Conservation (phyloP, 352 stramenopile species). For the Aphanomyces cochlioides region DNA sequence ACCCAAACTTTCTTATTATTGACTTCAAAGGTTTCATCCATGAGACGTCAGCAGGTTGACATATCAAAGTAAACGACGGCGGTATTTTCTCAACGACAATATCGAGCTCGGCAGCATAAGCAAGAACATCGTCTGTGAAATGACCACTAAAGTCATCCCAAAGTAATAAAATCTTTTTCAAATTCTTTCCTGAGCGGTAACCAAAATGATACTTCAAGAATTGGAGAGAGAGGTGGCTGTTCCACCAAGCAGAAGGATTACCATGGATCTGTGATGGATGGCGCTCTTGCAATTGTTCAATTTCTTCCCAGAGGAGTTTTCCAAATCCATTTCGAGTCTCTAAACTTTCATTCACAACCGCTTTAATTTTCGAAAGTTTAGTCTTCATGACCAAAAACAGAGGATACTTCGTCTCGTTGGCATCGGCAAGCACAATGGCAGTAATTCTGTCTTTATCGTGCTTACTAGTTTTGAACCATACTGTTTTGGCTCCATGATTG, state of each 20-base stretch:
- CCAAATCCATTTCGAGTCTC: constrained; percentile 32
- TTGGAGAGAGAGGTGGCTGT: constrained; percentile 33
- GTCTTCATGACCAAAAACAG: constrained; percentile 38
- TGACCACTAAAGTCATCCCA: constrained; percentile 26
- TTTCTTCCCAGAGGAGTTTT: constrained; percentile 23
- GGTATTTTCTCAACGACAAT: no score
- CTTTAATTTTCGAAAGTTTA: not conserved
- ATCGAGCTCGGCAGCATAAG: no score
- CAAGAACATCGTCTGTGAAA: no score
- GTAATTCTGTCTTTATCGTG: constrained; percentile 36
- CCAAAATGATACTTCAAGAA: constrained; percentile 34
- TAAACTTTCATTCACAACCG: not conserved
- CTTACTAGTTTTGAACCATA: constrained; percentile 33
- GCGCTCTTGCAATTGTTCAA: constrained; percentile 29
- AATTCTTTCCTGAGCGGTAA: constrained; percentile 2
- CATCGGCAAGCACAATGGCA: constrained; percentile 33
- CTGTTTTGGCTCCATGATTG: constrained; percentile 23
- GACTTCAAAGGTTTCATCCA: no score
- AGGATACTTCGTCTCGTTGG: constrained; percentile 32
- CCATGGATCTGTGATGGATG: constrained; percentile 31
- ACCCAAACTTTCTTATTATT: no score
- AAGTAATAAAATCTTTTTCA: constrained; percentile 2
- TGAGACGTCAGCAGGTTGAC: no score
- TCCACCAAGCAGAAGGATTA: constrained; percentile 37
- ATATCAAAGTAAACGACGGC: no score